phyloP scores from a whole-genome alignment of 257 asterid species.

The Solanum neorickii region DNA sequence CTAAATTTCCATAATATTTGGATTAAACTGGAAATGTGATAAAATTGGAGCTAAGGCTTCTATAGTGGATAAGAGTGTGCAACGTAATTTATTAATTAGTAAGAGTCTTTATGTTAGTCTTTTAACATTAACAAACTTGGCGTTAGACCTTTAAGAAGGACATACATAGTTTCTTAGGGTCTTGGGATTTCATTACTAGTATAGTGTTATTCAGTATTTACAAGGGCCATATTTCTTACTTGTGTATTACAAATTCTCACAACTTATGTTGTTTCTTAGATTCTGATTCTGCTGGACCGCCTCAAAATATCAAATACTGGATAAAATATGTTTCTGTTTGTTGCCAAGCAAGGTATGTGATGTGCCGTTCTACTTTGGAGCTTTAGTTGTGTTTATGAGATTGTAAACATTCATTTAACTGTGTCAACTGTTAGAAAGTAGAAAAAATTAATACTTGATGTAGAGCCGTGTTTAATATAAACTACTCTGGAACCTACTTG shows the following conservation, averaged over 20 bases:
- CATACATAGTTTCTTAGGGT: neutral
- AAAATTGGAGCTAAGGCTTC: neutral
- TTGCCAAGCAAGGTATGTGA: slow-evolving; percentile 54
- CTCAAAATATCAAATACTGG: slow-evolving; percentile 73
- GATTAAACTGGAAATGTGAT: neutral
- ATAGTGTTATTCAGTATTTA: neutral
- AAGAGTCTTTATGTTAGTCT: neutral
- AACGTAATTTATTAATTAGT: neutral
- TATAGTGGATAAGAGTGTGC: neutral
- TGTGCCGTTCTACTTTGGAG: neutral
- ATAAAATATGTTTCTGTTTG: slow-evolving; percentile 38
- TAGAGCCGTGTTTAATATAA: neutral
- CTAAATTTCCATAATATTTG: neutral
- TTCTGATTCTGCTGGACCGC: slow-evolving; percentile 53
- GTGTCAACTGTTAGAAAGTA: neutral
- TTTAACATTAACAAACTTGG: neutral
- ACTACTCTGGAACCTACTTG: neutral
- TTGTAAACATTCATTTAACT: neutral
- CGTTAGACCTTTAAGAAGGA: neutral
- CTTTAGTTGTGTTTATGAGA: neutral
- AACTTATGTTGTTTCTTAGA: slow-evolving; percentile 22
- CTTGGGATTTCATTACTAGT: neutral
- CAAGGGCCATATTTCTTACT: neutral
- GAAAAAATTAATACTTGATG: neutral
- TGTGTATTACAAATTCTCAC: neutral